Percentiles rank a stretch among this genome's conserved stretches.
phyloP scores from a whole-genome alignment of 1,284 basidiomycete species.

The Puccinia coronata region DNA sequence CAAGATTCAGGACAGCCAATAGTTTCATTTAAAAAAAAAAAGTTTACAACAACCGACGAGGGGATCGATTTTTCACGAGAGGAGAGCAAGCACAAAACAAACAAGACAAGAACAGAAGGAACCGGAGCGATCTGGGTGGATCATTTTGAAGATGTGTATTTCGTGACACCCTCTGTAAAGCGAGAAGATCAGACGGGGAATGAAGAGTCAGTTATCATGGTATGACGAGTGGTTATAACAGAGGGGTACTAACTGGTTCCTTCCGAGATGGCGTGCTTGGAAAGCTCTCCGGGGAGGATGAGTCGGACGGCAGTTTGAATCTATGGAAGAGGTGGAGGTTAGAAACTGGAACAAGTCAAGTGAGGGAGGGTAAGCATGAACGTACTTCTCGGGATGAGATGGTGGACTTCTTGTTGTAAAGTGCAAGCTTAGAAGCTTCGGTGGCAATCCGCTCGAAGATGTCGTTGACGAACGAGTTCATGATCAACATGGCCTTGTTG shows the following conservation, averaged over 20 bases:
- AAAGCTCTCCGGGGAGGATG: conserved; percentile 82
- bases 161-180: conserved; percentile 60
- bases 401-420: conserved; percentile 90
- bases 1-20: not conserved
- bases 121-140: not conserved
- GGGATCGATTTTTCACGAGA: not conserved
- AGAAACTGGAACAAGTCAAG: conserved; percentile 53
- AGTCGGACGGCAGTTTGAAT: conserved; percentile 88
- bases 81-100: not conserved
- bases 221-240: conserved; percentile 58
- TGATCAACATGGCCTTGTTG: conserved; percentile 93
- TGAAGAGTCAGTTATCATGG: not conserved
- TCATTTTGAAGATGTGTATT: conserved; percentile 64
- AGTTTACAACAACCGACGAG: conserved; percentile 22
- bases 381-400: conserved; percentile 78
- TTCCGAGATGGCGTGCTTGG: conserved; percentile 78
- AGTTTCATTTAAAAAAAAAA: not conserved
- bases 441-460: conserved; percentile 90
- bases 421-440: conserved; percentile 85
- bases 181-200: not conserved
- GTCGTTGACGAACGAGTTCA: conserved; percentile 69
- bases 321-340: conserved; percentile 51
- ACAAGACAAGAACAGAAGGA: not conserved
- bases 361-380: not conserved
- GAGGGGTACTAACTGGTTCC: conserved; percentile 62